Conservation (phyloP, 2,329 filamentous ascomycete species). For the Nemania sp. region DNA sequence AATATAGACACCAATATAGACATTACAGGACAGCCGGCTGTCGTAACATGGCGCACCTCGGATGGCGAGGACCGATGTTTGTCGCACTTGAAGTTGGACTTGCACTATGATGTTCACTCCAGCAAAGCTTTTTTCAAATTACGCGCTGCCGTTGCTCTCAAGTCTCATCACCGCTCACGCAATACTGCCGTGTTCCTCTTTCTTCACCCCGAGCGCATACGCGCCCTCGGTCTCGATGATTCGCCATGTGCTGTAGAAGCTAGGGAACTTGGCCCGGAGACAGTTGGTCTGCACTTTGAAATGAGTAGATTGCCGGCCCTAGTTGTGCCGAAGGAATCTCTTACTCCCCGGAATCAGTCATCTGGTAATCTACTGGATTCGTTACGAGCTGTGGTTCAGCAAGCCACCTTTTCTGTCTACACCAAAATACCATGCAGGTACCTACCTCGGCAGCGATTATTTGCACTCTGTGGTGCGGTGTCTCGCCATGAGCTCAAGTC, state of each 20-base stretch:
- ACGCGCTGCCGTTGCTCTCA: conserved; percentile 23
- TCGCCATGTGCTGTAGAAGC: conserved; percentile 17
- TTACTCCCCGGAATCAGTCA: conserved; percentile 25
- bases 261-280: conserved; percentile 20
- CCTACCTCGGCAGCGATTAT: conserved; percentile 20
- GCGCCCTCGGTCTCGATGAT: conserved; percentile 20
- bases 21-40: conserved; percentile 19
- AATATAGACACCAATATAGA: conserved; percentile 27
- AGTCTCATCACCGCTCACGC: conserved; percentile 18
- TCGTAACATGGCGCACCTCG: conserved; percentile 18
- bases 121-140: conserved; percentile 27
- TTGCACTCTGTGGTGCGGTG: conserved; percentile 21
- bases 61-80: conserved; percentile 15
- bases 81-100: conserved; percentile 18
- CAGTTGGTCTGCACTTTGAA: conserved; percentile 22
- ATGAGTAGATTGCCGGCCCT: conserved; percentile 21
- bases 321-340: conserved; percentile 24
- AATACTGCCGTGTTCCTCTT: conserved; percentile 25
- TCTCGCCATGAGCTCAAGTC: conserved; percentile 24
- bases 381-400: conserved; percentile 20
- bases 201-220: conserved; percentile 26
- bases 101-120: conserved; percentile 25
- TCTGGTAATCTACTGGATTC: conserved; percentile 25
- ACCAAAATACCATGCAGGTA: conserved; percentile 19
- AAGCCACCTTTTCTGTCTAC: conserved; percentile 23